Percentiles rank a stretch among this genome's conserved stretches.
These are phyloP conservation scores for Aureobasidium namibiae DNA, from an alignment of 2,329 filamentous ascomycete species.

Conservation along the genomic window DNA sequence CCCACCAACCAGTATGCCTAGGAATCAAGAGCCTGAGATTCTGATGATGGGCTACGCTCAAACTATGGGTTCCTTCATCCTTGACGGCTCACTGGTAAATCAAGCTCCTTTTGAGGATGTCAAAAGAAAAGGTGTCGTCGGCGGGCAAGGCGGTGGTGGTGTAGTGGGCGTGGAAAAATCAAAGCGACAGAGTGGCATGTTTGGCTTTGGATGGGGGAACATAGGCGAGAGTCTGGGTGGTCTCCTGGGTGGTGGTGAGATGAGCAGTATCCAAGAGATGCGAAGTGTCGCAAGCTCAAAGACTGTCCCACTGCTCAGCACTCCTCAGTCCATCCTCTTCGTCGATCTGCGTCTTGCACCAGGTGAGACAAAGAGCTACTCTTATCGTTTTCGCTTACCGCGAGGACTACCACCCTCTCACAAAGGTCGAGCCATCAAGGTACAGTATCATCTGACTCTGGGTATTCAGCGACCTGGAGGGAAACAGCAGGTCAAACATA, in stretches of 20 bases:
- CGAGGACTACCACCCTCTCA: constrained; percentile 85
- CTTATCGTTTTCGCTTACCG: constrained; percentile 78
- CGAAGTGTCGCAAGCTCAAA: constrained; percentile 77
- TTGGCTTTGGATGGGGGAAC: constrained; percentile 81
- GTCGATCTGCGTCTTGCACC: constrained; percentile 83
- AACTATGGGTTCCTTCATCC: constrained; percentile 79
- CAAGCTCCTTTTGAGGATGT: constrained; percentile 89
- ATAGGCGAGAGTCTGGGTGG: constrained; percentile 84
- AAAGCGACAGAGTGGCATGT: constrained; percentile 69
- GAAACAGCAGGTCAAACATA: constrained; percentile 73
- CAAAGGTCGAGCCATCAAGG: constrained; percentile 87
- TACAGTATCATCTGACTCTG: constrained; percentile 81
- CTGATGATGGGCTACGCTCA: constrained; percentile 98
- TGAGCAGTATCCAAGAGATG: constrained; percentile 95
- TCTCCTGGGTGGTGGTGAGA: constrained; percentile 73
- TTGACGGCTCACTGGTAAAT: constrained; percentile 87
- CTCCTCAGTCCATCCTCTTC: constrained; percentile 90
- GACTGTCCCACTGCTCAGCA: constrained; percentile 84
- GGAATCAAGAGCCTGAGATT: constrained; percentile 56
- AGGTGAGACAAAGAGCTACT: constrained; percentile 80
- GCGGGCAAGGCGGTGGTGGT: constrained; percentile 71
- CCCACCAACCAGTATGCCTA: constrained; percentile 38
- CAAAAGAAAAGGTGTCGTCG: constrained; percentile 85
- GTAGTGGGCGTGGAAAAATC: constrained; percentile 71
- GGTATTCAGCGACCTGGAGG: constrained; percentile 83